Percentiles rank a stretch among this genome's conserved stretches.
Evolutionary conservation across 805 yeast genomes (phyloP).

Genomic region (Starmerella potacharoeniae): DNA sequence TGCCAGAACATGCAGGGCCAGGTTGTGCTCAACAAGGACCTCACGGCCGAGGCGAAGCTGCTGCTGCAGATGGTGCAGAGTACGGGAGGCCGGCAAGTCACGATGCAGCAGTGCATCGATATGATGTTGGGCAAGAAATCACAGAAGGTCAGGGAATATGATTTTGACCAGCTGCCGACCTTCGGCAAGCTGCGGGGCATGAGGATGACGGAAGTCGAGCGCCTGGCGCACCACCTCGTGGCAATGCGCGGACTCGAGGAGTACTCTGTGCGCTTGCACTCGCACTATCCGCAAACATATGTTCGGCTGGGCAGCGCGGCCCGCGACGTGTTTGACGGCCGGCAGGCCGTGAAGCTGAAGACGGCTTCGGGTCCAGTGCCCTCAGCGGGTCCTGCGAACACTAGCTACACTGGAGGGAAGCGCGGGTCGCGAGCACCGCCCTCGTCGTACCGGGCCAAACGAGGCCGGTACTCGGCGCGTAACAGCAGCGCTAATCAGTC

Average conservation of each 20-base stretch:
- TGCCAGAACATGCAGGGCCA: slow-evolving; percentile 41
- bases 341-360: slow-evolving; percentile 18
- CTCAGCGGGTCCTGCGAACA: neutral
- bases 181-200: slow-evolving; percentile 71
- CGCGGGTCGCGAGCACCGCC: neutral
- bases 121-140: slow-evolving; percentile 49
- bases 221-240: slow-evolving; percentile 69
- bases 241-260: slow-evolving; percentile 58
- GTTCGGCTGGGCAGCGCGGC: slow-evolving; percentile 54
- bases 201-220: slow-evolving; percentile 34
- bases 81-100: slow-evolving; percentile 47
- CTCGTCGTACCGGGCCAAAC: neutral
- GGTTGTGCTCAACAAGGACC: slow-evolving; percentile 39
- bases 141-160: slow-evolving; percentile 48
- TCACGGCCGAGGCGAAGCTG: slow-evolving; percentile 50
- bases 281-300: slow-evolving; percentile 76
- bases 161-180: slow-evolving; percentile 46
- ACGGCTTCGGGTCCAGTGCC: slow-evolving; percentile 7
- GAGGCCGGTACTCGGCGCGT: neutral
- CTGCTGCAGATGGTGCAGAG: slow-evolving; percentile 49
- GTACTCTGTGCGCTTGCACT: slow-evolving; percentile 54
- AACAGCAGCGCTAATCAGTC: neutral
- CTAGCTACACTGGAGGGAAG: neutral
- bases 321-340: slow-evolving; percentile 35
- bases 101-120: slow-evolving; percentile 73